Evolutionary conservation across 2,329 filamentous ascomycete genomes (phyloP), one percentile per base, ranked within the genome.

Genomic region (Hyphodiscus sp.): DNA sequence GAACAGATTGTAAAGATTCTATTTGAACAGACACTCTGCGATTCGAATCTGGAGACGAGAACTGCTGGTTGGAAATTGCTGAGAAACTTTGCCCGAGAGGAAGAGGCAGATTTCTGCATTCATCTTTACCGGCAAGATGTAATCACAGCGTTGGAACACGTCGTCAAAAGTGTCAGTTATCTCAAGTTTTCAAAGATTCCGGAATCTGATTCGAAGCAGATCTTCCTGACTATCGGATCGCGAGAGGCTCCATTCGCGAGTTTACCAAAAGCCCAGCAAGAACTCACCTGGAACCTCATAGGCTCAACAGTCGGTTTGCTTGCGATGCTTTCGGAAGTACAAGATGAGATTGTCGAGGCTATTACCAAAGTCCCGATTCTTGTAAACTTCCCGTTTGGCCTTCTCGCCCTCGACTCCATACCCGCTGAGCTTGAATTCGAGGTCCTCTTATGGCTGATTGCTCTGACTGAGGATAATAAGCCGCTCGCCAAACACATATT

Each of bases 11-110:
- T 87, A 44, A 77, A 77, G 61, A 78, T 79, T 50, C 67, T 87
- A 44, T 74, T 87, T 55, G 81, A 76, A 30, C 80, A 86, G 71
- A 85, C 81, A 29, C 69, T 87, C 52, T 82, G 81, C 20, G 83
- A 87, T 64, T 71, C 76, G 41, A 80, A 75, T 53, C 71, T 85
- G 50, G 82, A 86, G 68, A 82, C 81, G 61, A 76, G 80, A 47
- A 79, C 82, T 44, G 80, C 82, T 19, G 84, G 82, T n/a, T 87
- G 84, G 84, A 78, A 79, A 13, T 83, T 86, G 58, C 70, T 87
- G 50, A 76, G 78, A 58, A 76, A 81, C 43, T 72, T 87, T 50
- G 79, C 78, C 1, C 72, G 79, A 57, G 79, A 85, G 63, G 84
- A 87, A 66, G 83, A 85, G 61, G 72, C 78, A 13, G 83, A 86